Percentiles rank a stretch among this genome's conserved stretches.
Evolutionary conservation across 1,284 basidiomycete genomes (phyloP).

Genomic region (Caloboletus firmus): DNA sequence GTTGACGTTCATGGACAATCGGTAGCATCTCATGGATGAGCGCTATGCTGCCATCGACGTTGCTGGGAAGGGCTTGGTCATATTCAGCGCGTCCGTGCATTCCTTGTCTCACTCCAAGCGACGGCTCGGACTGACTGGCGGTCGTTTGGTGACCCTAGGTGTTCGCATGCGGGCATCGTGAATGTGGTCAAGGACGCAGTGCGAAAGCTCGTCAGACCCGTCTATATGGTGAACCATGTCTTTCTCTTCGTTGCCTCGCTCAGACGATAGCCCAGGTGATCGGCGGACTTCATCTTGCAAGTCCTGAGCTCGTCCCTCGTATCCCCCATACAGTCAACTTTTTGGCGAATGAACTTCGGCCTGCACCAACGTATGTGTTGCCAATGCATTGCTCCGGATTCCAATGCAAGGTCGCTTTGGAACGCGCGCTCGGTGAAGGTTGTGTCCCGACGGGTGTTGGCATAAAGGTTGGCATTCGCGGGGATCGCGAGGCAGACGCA

Average conservation of each 20-base stretch:
- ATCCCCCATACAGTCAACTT: slow-evolving; percentile 73
- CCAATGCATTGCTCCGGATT: slow-evolving; percentile 87
- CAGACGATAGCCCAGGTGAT: slow-evolving; percentile 50
- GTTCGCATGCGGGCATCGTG: slow-evolving; percentile 82
- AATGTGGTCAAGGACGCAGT: slow-evolving; percentile 76
- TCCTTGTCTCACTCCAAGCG: neutral
- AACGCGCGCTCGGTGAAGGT: slow-evolving; percentile 65
- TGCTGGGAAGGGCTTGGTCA: slow-evolving; percentile 72
- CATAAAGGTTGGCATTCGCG: slow-evolving; percentile 55
- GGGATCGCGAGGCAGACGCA: slow-evolving; percentile 41
- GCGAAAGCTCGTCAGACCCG: slow-evolving; percentile 58
- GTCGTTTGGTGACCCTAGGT: slow-evolving; percentile 42
- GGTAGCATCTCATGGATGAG: slow-evolving; percentile 77
- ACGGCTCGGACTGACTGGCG: neutral
- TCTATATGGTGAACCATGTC: slow-evolving; percentile 61
- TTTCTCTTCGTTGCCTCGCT: neutral
- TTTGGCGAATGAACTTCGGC: slow-evolving; percentile 56
- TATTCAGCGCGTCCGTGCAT: slow-evolving; percentile 73
- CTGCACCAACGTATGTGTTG: slow-evolving; percentile 67
- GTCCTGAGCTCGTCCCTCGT: slow-evolving; percentile 58
- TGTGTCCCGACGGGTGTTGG: slow-evolving; percentile 78
- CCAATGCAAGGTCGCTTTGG: slow-evolving; percentile 65
- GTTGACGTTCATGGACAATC: neutral
- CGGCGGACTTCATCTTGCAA: slow-evolving; percentile 78
- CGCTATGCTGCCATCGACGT: slow-evolving; percentile 77